Percentiles rank a stretch among this genome's conserved stretches.
phyloP scores from a whole-genome alignment of 305 asterid genomes.

The Solanum hybrid region DNA sequence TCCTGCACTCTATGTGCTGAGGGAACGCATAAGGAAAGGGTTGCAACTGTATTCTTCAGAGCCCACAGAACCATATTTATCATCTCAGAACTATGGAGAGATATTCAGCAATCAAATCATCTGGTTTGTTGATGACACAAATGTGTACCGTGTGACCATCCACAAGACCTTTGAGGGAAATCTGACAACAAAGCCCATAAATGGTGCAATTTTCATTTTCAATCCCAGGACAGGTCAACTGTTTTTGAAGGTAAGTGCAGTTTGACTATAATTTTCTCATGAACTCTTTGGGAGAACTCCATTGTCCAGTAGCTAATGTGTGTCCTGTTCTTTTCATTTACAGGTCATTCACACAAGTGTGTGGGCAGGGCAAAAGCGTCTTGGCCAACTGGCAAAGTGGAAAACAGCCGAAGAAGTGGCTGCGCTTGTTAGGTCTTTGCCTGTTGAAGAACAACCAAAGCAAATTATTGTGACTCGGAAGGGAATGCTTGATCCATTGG shows the following conservation, averaged over 20 bases:
- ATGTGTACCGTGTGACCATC: conserved; percentile 96
- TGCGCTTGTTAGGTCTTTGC: conserved; percentile 92
- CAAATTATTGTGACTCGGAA: conserved; percentile 96
- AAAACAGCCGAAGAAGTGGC: conserved; percentile 99
- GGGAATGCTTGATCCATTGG: conserved; percentile 98
- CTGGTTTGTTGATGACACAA: conserved; percentile 99
- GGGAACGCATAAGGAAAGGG: conserved; percentile 97
- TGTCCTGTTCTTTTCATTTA: not conserved
- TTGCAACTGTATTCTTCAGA: conserved; percentile 96
- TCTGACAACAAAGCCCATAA: conserved; percentile 94
- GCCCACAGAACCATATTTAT: conserved; percentile 95
- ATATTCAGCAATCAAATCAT: conserved; percentile 98
- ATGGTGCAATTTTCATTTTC: conserved; percentile 97
- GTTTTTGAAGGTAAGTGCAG: conserved; percentile 62
- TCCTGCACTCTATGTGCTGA: conserved; percentile 88
- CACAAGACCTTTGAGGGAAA: conserved; percentile 99
- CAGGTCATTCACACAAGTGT: conserved; percentile 99
- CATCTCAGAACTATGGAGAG: conserved; percentile 99
- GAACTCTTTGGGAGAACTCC: not conserved
- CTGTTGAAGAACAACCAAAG: conserved; percentile 98
- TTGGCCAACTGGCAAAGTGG: conserved; percentile 99
- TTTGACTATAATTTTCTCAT: not conserved
- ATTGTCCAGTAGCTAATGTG: not conserved
- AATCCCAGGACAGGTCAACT: conserved; percentile 98
- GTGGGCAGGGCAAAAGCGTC: conserved; percentile 99